Evolutionary conservation across 1,139 yeast species (phyloP).

Genomic region (Hemisphaericaspora subhashii): DNA sequence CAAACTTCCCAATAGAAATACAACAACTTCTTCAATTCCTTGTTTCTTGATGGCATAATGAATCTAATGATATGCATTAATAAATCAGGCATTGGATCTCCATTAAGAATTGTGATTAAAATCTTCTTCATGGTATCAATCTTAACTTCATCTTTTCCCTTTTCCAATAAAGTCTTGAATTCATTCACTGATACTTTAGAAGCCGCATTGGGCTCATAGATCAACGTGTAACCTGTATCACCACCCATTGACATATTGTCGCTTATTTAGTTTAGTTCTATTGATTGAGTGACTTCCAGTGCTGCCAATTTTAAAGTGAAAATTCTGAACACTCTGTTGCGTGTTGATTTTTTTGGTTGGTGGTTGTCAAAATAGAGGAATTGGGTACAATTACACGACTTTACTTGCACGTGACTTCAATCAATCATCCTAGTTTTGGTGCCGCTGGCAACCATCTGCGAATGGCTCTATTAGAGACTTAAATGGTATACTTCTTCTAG

Average conservation of each 20-base stretch:
- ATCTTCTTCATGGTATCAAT: slow-evolving; percentile 88
- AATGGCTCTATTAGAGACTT: too few species aligned
- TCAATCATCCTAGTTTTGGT: too few species aligned
- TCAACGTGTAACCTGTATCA: slow-evolving; percentile 64
- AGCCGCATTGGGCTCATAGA: slow-evolving; percentile 73
- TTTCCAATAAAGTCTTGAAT: slow-evolving; percentile 78
- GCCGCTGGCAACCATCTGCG: too few species aligned
- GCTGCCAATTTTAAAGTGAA: too few species aligned
- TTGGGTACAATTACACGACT: too few species aligned
- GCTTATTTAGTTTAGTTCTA: not conserved
- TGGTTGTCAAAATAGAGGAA: too few species aligned
- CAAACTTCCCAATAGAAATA: slow-evolving; percentile 99
- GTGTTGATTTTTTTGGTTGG: too few species aligned
- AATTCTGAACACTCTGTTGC: too few species aligned
- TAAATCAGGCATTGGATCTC: slow-evolving; percentile 91
- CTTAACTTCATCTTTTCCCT: slow-evolving; percentile 85
- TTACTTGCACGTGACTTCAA: too few species aligned
- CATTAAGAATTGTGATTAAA: slow-evolving; percentile 83
- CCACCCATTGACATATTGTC: slow-evolving; percentile 4
- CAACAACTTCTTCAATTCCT: slow-evolving; percentile 85
- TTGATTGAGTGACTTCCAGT: not conserved
- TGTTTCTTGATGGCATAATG: slow-evolving; percentile 93
- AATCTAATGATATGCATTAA: slow-evolving; percentile 96
- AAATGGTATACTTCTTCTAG: too few species aligned
- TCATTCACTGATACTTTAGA: slow-evolving; percentile 73